Base-by-base conservation (phyloP, 2,329 filamentous ascomycete species). In the Zasmidium angulare region DNA sequence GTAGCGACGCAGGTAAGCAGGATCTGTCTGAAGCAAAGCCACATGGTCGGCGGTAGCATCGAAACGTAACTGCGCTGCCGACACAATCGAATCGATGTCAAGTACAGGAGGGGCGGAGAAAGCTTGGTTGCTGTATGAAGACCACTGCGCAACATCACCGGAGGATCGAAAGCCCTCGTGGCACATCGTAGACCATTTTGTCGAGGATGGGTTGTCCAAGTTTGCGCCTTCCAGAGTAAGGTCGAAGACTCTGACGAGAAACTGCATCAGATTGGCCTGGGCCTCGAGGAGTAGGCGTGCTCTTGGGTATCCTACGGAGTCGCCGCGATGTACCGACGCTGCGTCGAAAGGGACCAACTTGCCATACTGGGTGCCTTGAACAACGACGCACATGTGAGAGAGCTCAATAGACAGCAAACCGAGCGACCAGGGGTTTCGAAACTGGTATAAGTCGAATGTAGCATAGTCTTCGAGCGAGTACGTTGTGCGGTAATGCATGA, bases 241-340 rank as follows among this genome's bases (percentile, higher is more conserved):
- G 14, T 53, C 50, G 2, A 53, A 12, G 4, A 43, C 22, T 17
- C 19, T 9, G 19, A 40, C 4, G 6, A 53, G 19, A 19, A 53
- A 53, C 3, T 46, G 19, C 50, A 53, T 53, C 17, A 53, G 22
- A 3, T 12, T 12, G 10, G 50, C 29, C 11, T 53, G 50, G 4
- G 50, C 50, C 19, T 53, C 50, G n/a, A 53, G 50, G 21, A 53
- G 50, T 4, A 53, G 26, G 26, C 50, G 21, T 2, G 49, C 20
- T 26, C 49, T 50, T 14, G 49, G 49, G 19, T 24, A 50, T 22
- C 49, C 49, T 24, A 50, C 24, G 2, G 22, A 17, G 23, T 50
- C 49, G 49, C 21, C 49, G 12, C 49, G 49, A 19, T 50, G 49
- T 14, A 26, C 20, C 19, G 49, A n/a, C 12, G 21, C 12, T 21